Evolutionary conservation across 2,329 filamentous ascomycete species (phyloP), one percentile per base, ranked within the genome.

Genomic region (Pochonia chlamydosporia): DNA sequence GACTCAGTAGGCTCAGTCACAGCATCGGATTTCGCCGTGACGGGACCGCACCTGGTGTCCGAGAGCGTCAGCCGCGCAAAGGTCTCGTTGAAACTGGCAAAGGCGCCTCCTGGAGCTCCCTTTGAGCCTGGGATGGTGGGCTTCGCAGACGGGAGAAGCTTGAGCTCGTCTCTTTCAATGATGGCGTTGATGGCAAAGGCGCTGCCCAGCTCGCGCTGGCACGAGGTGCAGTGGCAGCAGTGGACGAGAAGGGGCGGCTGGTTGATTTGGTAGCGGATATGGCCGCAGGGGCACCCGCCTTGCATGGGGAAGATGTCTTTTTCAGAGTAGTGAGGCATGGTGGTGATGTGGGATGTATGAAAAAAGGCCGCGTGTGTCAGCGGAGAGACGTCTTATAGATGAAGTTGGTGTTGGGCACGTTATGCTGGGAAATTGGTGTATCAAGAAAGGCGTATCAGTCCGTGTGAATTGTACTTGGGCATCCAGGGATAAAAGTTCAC

Each of bases 201-300:
- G 36, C 63, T 61, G 49, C 72, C 71, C 14, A 65, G 67, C 54
- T 73, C 69, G 46, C 63, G 66, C 54, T 75, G 71, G 59, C 73
- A 75, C 49, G 59, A 57, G 21, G 67, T 69, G 60, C 72, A 75
- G 58, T 73, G 68, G 59, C 72, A 75, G 63, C 66, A 70, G 55
- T 75, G 67, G 28, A 69, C 63, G 44, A 69, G 51, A 36, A 75
- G 57, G 18, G 71, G 62, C n/a, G 84, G 67, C 3, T 84, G 66
- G 55, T 80, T 79, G 26, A 81, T 72, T 11, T 82, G 66, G 62
- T 87, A 85, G 61, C 84, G 85, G 53, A 85, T 73, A 57, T 85
- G 81, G 13, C 82, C 82, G 62, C 84, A 88, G 44, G 79, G 77
- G 62, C 87, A 88, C 49, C 81, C 82, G 48, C 66, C 65, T 26